Percentiles rank a stretch among this genome's conserved stretches.
phyloP scores from a whole-genome alignment of 768 basidiomycete genomes.

The Collybia sordida region DNA sequence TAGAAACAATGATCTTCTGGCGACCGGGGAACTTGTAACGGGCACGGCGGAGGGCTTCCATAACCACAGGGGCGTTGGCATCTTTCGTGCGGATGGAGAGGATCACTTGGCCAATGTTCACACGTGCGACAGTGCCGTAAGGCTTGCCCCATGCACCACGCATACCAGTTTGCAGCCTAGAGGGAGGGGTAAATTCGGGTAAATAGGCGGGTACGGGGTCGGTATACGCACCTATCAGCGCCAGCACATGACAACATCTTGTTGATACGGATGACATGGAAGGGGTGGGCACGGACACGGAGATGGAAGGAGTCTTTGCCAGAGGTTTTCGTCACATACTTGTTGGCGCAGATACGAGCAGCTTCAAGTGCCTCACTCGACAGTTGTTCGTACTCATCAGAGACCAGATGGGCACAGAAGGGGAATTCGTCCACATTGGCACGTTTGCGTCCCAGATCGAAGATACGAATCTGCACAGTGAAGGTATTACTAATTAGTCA shows the following conservation, averaged over 20 bases:
- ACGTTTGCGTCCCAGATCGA: slow-evolving; percentile 93
- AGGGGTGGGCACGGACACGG: slow-evolving; percentile 95
- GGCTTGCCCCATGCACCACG: slow-evolving; percentile 99
- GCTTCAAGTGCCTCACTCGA: slow-evolving; percentile 96
- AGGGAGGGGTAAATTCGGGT: no score
- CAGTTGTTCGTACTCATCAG: slow-evolving; percentile 97
- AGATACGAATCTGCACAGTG: slow-evolving; percentile 83
- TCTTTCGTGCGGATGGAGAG: slow-evolving; percentile 89
- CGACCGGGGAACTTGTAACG: slow-evolving; percentile 99
- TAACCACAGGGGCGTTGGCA: slow-evolving; percentile 79
- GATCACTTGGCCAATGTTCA: slow-evolving; percentile 97
- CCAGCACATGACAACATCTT: slow-evolving; percentile 99
- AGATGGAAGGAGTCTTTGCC: slow-evolving; percentile 99
- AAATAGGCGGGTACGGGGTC: no score
- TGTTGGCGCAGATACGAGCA: slow-evolving; percentile 99
- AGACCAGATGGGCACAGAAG: slow-evolving; percentile 94
- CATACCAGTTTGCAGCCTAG: slow-evolving; percentile 93
- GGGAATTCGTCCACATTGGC: slow-evolving; percentile 98
- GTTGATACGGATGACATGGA: slow-evolving; percentile 99
- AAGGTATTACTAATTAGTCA: neutral
- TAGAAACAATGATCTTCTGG: slow-evolving; percentile 95
- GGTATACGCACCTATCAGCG: slow-evolving; percentile 80
- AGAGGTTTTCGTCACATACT: slow-evolving; percentile 96
- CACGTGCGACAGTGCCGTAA: slow-evolving; percentile 93
- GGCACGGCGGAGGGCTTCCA: slow-evolving; percentile 95